Base-by-base conservation (phyloP, 768 basidiomycete species). In the Sporobolomyces pararoseus region DNA sequence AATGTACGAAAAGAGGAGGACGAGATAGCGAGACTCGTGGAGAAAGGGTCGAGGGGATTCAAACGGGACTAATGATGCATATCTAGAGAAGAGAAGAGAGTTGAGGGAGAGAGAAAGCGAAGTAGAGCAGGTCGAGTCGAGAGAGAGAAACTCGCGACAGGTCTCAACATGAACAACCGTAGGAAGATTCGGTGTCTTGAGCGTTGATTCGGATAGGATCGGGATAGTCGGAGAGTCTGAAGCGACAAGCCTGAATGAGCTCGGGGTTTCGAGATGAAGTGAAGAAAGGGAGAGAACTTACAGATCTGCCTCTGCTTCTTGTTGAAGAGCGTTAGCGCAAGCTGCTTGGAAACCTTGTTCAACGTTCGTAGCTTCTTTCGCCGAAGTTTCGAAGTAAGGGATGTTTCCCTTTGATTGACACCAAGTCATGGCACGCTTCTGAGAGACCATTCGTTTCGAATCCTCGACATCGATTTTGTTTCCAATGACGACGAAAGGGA, bases 381-480 rank as follows among this genome's bases (percentile, higher is more conserved):
- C 96, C 13, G 96, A 99, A 7, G 96, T 98, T 83, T 99, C 96
- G 79, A 98, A 99, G 82, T 98, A 99, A 34, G 96, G 96, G 73
- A 99, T 97, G 81, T 98, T 98, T 79, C 95, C 95, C 83, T 98
- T 98, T 67, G 94, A 89, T 77, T 98, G 94, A 80, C 96, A 99
- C 96, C 96, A 99, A 6, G 95, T 91, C 93, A 98, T 97, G 23
- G 96, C 95, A 50, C 95, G 89, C 80, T 99, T 99, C 87, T 99
- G 95, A 13, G 92, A 91, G 32, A 99, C 94, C 87, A 96, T 93
- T 74, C 95, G 87, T 81, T 97, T 98, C 80, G 88, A 89, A 83
- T 98, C 96, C 82, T 98, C 96, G 77, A 97, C 91, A 79, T 99
- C 96, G 79, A 99, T 95, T 91, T 99, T 99, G 83, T 99, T 99